Base-by-base conservation (phyloP, 2,329 filamentous ascomycete species). In the Pseudogymnoascus pannorum region DNA sequence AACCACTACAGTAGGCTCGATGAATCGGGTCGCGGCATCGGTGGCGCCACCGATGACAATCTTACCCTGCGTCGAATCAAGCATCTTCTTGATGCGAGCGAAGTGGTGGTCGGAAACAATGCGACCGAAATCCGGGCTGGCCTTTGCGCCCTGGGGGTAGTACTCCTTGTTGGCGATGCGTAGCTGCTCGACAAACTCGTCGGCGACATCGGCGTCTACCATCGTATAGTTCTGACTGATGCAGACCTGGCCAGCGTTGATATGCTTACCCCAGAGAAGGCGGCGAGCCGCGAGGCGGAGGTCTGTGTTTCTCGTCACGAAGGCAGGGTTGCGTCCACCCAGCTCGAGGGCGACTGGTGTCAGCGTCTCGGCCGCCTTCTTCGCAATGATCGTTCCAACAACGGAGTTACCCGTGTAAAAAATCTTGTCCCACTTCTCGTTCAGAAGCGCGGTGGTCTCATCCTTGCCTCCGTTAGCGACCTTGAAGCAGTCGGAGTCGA, bases 391-490 rank as follows among this genome's bases (percentile, higher is more conserved):
- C 71, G 87, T 91, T 70, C 90, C 94, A 16, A 97, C 91, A 26
- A 73, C 77, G 59, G 82, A 81, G 69, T 86, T 87, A 60, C 94
- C 94, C 1, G 94, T 99, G 78, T 96, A 99, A 79, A 94, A 92
- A 70, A 99, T 95, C 82, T 97, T 97, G 77, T 95, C 92, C 88
- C 92, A 99, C 74, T 93, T 93, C 77, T 92, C 85, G 62, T 93
- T 85, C 33, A 99, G 82, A 48, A 97, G 77, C 11, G 86, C 86
- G 51, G 89, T 91, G 3, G 89, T 92, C 79, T 96, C 91, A 3
- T 87, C 81, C 18, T 96, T 76, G 26, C 79, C 86, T 63, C 94
- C 94, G 72, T 97, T 94, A 67, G 97, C 79, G 62, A 91, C 83
- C 35, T 79, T 77, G 75, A 91, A 97, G 68, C 86, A 87, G 14